Evolutionary conservation across 2,329 filamentous ascomycete genomes (phyloP), one percentile per base, ranked within the genome.

Genomic region (Coniochaeta prunicola): DNA sequence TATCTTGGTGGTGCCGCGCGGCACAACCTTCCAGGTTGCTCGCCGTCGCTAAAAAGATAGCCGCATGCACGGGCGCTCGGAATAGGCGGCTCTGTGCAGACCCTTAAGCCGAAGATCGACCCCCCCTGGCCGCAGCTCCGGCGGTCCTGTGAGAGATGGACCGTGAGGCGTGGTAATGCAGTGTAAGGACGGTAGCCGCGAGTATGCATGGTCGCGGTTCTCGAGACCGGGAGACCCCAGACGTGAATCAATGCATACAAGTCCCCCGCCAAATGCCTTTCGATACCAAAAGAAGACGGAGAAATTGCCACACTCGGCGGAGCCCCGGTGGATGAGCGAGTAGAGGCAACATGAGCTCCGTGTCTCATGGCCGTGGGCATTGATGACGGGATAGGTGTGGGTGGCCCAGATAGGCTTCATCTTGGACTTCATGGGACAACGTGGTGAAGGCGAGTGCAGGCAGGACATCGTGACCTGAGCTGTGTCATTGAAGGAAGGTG

Each of bases 111-210:
- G 3, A 28, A 30, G 26, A 7, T 30, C 26, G 26, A 34, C 30
- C 26, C n/a, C n/a, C n/a, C n/a, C 50, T 53, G 50, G 50, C 50
- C 50, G 50, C 50, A 53, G 50, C 50, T 53, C 30, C 19, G 50
- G 50, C 26, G 50, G 50, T 53, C 50, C 33, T 53, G 50, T 53
- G 50, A 53, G 50, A 28, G 50, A 53, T 31, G 13, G 50, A 53
- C 30, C 50, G 50, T 53, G 50, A 53, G 26, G 48, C 6, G 26
- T 28, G 30, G 26, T 15, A 7, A 53, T 53, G 50, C 50, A 30
- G 50, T 53, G 50, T 53, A 53, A 53, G 31, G 24, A 21, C 50
- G 28, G 50, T 28, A 31, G 13, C 13, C 26, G 50, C 50, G 17
- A 31, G 30, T 53, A 34, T 34, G 30, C 26, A 53, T 30, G 26